Evolutionary conservation across 2,329 filamentous ascomycete genomes (phyloP).

Genomic region (Ophiostoma quercus): DNA sequence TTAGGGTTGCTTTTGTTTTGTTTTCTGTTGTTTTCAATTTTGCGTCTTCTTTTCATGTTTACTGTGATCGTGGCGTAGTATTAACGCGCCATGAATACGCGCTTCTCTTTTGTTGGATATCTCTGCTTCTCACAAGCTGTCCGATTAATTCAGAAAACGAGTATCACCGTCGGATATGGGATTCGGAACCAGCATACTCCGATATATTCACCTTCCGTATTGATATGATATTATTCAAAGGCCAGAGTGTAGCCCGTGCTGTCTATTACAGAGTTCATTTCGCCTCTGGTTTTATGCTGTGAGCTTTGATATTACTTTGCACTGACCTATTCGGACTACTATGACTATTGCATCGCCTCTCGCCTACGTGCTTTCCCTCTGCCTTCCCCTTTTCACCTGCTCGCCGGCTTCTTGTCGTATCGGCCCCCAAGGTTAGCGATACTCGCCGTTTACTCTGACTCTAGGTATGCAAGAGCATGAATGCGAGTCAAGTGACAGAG

Average conservation of each 20-base stretch:
- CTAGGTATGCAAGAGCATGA: too few relatives aligned
- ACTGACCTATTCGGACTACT: neutral
- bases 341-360: too few relatives aligned
- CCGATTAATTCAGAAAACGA: neutral
- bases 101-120: neutral
- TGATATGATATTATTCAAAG: neutral
- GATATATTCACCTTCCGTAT: neutral
- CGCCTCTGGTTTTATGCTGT: neutral
- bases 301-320: neutral
- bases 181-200: slow-evolving; percentile 1
- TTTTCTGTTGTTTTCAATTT: neutral
- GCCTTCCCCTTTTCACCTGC: slow-evolving; percentile 6
- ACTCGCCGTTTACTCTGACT: neutral
- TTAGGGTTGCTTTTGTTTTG: neutral
- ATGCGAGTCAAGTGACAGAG: neutral
- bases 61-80: slow-evolving; percentile 4
- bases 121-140: neutral
- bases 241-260: neutral
- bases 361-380: neutral
- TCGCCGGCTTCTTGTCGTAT: slow-evolving; percentile 5
- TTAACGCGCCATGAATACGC: neutral
- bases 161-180: neutral
- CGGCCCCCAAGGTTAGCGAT: neutral
- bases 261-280: neutral
- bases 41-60: neutral